Percentiles rank a stretch among this genome's conserved stretches.
phyloP scores from a whole-genome alignment of 768 basidiomycete species.

The Amyloporia xantha region DNA sequence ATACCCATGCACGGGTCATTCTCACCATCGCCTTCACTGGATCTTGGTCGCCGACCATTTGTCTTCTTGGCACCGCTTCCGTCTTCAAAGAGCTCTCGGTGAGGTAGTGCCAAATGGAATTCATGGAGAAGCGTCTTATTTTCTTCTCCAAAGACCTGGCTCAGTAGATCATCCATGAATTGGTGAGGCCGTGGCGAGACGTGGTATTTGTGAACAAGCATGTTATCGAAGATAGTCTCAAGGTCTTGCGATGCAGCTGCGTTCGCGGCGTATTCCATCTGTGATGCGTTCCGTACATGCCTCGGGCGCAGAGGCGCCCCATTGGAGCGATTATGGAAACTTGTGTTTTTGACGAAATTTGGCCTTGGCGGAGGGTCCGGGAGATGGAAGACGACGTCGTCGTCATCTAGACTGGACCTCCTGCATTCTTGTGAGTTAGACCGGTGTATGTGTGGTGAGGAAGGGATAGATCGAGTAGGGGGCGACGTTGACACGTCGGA shows the following conservation, averaged over 20 bases:
- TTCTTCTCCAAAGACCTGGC: conserved; percentile 44
- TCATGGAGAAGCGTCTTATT: conserved; percentile 37
- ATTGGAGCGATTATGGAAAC: too few relatives aligned
- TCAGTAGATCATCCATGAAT: conserved; percentile 40
- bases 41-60: conserved; percentile 27
- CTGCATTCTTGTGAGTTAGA: too few relatives aligned
- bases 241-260: conserved; percentile 36
- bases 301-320: too few relatives aligned
- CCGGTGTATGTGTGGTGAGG: too few relatives aligned
- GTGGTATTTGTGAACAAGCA: conserved; percentile 47
- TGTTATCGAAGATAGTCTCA: conserved; percentile 52
- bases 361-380: too few relatives aligned
- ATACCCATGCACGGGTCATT: too few relatives aligned
- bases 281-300: too few relatives aligned
- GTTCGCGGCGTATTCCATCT: conserved; percentile 38
- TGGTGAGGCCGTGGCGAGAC: conserved; percentile 48
- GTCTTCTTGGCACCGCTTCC: not conserved
- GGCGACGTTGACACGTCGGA: too few relatives aligned
- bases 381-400: too few relatives aligned
- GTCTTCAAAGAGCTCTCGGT: conserved; percentile 1
- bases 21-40: conserved; percentile 5
- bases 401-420: too few relatives aligned
- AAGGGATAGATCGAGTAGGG: too few relatives aligned
- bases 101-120: conserved; percentile 51
- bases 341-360: too few relatives aligned